These are phyloP conservation scores for Metarhizium album DNA, from an alignment of 2,329 filamentous ascomycete species.

Conservation along the genomic window DNA sequence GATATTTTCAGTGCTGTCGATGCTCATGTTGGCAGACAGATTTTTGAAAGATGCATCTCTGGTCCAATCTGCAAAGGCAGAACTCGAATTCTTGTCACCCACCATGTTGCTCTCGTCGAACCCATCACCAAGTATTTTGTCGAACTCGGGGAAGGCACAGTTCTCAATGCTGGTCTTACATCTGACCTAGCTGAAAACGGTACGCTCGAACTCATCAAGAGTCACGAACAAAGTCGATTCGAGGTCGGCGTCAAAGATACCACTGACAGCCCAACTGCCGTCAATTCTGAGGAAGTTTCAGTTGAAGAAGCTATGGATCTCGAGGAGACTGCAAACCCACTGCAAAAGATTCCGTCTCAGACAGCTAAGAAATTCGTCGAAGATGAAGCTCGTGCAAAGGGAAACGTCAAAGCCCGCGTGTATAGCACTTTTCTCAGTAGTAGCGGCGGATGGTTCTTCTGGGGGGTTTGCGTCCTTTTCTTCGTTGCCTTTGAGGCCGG, in stretches of 20 bases:
- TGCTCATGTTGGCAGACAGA: constrained; percentile 67
- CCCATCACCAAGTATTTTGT: constrained; percentile 64
- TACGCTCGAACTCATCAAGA: constrained; percentile 45
- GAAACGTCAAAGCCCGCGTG: constrained; percentile 55
- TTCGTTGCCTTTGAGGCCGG: constrained; percentile 46
- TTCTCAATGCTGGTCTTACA: constrained; percentile 53
- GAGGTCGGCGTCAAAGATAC: constrained; percentile 39
- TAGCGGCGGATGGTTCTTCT: constrained; percentile 53
- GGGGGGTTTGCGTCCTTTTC: constrained; percentile 41
- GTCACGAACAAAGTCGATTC: constrained; percentile 36
- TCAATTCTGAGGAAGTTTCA: constrained; percentile 43
- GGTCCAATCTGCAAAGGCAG: constrained; percentile 58
- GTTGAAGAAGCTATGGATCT: constrained; percentile 27
- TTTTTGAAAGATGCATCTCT: constrained; percentile 65
- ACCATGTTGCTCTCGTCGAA: constrained; percentile 64
- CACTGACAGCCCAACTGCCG: constrained; percentile 31
- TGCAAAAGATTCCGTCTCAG: constrained; percentile 41
- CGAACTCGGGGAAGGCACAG: constrained; percentile 57
- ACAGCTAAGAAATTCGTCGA: constrained; percentile 61
- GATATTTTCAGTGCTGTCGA: constrained; percentile 80
- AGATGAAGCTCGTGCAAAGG: constrained; percentile 62
- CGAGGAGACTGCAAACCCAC: constrained; percentile 23
- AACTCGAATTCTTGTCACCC: constrained; percentile 70
- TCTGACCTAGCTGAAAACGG: constrained; percentile 52
- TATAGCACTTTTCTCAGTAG: constrained; percentile 57